Conservation (phyloP, 371 early-diverging fungal species). For the Mortierella sp. region DNA sequence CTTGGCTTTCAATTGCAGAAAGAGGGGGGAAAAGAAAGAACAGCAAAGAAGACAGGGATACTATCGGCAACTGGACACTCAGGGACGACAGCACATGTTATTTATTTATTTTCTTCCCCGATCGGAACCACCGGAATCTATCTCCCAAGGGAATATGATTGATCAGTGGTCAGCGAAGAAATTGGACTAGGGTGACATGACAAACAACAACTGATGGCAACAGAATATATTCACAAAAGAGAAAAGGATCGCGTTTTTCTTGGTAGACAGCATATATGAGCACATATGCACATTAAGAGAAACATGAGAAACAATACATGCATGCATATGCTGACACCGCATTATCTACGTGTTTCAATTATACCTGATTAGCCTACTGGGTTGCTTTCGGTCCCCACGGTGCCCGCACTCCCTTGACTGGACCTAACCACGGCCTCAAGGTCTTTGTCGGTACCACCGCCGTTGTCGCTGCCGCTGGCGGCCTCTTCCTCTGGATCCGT, state of each 20-base stretch:
- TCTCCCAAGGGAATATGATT: no score
- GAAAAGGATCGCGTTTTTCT: no score
- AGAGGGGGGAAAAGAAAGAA: background rate
- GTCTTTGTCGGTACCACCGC: slow-evolving; percentile 77
- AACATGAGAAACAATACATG: background rate
- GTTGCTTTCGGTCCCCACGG: slow-evolving; percentile 97
- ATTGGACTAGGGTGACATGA: no score
- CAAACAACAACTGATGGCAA: no score
- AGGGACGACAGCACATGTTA: background rate
- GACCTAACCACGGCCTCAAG: slow-evolving; percentile 82
- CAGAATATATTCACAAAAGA: no score
- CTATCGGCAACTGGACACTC: background rate
- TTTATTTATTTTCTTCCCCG: no score
- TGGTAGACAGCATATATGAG: no score
- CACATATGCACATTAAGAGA: no score
- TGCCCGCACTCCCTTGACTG: slow-evolving; percentile 83
- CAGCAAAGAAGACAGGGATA: background rate
- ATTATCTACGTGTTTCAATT: background rate
- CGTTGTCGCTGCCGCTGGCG: slow-evolving; percentile 72
- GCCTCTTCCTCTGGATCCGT: slow-evolving; percentile 79
- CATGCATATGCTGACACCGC: background rate
- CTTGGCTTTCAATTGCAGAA: no score
- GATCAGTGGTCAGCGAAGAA: no score
- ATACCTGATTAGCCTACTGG: slow-evolving; percentile 88
- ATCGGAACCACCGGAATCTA: background rate